Evolutionary conservation across 2,329 filamentous ascomycete genomes (phyloP).

Genomic region (Fusarium chlamydosporum): DNA sequence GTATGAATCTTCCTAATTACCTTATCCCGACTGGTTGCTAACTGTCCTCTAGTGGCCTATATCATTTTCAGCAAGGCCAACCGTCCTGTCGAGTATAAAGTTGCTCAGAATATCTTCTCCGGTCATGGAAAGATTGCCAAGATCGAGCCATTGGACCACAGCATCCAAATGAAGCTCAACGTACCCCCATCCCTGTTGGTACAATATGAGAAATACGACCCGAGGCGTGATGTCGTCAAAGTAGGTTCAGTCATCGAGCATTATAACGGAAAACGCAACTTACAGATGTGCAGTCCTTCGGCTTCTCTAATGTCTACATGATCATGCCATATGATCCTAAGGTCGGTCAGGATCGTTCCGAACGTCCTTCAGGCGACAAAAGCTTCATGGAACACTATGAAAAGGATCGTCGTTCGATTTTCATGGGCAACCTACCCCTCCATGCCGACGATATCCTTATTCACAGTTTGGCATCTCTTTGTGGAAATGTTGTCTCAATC

Average conservation of each 20-base stretch:
- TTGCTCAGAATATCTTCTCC: slow-evolving; percentile 61
- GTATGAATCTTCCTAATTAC: slow-evolving; percentile 57
- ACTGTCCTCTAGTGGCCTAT: slow-evolving; percentile 61
- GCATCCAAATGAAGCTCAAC: slow-evolving; percentile 54
- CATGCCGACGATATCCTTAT: slow-evolving; percentile 57
- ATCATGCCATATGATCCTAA: slow-evolving; percentile 34
- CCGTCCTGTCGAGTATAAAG: slow-evolving; percentile 56
- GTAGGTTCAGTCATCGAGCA: slow-evolving; percentile 56
- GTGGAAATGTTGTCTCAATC: slow-evolving; percentile 55
- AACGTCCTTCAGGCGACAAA: slow-evolving; percentile 14
- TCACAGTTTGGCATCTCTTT: slow-evolving; percentile 54
- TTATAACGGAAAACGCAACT: background rate
- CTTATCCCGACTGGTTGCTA: slow-evolving; percentile 33
- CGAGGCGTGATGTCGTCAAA: slow-evolving; percentile 62
- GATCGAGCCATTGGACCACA: slow-evolving; percentile 55
- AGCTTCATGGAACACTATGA: slow-evolving; percentile 55
- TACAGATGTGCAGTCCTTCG: slow-evolving; percentile 4
- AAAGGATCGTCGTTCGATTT: slow-evolving; percentile 63
- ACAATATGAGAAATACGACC: slow-evolving; percentile 66
- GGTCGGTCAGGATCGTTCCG: slow-evolving; percentile 18
- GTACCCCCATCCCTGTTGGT: slow-evolving; percentile 61
- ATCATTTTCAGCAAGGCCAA: slow-evolving; percentile 60
- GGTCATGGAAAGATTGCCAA: slow-evolving; percentile 62
- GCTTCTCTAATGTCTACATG: slow-evolving; percentile 1
- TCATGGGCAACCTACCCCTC: slow-evolving; percentile 62